Conservation (phyloP, 208 protist genomes). For the Trypanosoma theileri region DNA sequence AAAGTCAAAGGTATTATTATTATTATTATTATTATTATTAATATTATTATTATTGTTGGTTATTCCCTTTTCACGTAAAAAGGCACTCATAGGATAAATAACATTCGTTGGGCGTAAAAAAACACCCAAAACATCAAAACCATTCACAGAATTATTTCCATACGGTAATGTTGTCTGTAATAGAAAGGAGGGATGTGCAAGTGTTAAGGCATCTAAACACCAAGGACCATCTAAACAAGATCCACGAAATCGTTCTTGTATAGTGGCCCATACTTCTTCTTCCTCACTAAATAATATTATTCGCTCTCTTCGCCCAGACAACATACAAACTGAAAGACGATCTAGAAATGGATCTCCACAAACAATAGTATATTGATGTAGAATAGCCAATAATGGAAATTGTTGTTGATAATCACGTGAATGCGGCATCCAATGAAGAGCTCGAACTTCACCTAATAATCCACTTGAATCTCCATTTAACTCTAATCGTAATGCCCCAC, state of each 20-base stretch:
- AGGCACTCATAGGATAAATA: slow-evolving; percentile 26
- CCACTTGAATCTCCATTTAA: neutral
- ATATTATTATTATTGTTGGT: neutral
- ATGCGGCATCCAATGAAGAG: slow-evolving; percentile 40
- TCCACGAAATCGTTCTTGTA: slow-evolving; percentile 11
- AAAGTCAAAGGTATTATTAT: neutral
- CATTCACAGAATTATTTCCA: neutral
- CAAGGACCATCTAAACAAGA: slow-evolving; percentile 35
- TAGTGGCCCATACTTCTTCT: neutral
- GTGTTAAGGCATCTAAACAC: slow-evolving; percentile 29
- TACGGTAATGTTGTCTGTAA: neutral
- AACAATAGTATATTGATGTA: slow-evolving; percentile 31
- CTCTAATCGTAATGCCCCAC: slow-evolving; percentile 14
- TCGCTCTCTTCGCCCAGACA: neutral
- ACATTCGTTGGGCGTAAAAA: slow-evolving; percentile 29
- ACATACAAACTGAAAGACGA: slow-evolving; percentile 27
- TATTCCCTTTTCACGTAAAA: slow-evolving; percentile 23
- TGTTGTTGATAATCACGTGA: slow-evolving; percentile 27
- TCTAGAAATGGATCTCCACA: slow-evolving; percentile 28
- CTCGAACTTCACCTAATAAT: slow-evolving; percentile 23
- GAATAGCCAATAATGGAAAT: slow-evolving; percentile 43
- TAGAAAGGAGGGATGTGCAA: slow-evolving; percentile 38
- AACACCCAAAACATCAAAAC: slow-evolving; percentile 24
- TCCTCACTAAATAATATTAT: neutral
- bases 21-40: slow-evolving; percentile 1